These are phyloP conservation scores for Suillus clintonianus DNA, from an alignment of 768 basidiomycete species.

Conservation along the genomic window DNA sequence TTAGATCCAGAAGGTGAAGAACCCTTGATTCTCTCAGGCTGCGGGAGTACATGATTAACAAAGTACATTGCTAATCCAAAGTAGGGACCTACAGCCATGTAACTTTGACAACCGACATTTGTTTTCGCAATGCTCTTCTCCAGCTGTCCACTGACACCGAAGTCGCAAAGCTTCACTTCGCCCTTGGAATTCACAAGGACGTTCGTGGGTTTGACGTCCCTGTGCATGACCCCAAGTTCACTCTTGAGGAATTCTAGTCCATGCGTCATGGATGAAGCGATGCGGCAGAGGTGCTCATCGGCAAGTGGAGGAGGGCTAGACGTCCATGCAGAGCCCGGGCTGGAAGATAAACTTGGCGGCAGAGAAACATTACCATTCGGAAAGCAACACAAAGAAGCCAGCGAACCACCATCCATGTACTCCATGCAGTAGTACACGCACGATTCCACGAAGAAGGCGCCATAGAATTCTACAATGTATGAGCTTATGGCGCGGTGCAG, in stretches of 20 bases:
- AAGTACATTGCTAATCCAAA: background rate
- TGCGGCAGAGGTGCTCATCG: slow-evolving; percentile 81
- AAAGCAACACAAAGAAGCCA: slow-evolving; percentile 72
- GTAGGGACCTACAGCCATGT: slow-evolving; percentile 83
- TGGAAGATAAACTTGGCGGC: slow-evolving; percentile 32
- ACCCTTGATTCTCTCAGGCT: slow-evolving; percentile 97
- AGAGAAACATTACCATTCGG: slow-evolving; percentile 38
- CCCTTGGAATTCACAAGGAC: slow-evolving; percentile 89
- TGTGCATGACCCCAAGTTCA: slow-evolving; percentile 83
- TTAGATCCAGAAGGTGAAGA: slow-evolving; percentile 56
- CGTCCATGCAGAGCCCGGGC: slow-evolving; percentile 35
- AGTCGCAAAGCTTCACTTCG: slow-evolving; percentile 93
- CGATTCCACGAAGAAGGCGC: slow-evolving; percentile 99
- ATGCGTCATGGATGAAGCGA: slow-evolving; percentile 79
- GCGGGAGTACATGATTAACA: slow-evolving; percentile 9
- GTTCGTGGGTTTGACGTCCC: slow-evolving; percentile 92
- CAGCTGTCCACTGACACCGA: slow-evolving; percentile 97
- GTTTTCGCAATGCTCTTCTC: slow-evolving; percentile 97
- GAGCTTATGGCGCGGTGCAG: slow-evolving; percentile 90
- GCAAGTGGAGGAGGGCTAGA: slow-evolving; percentile 43
- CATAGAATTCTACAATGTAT: slow-evolving; percentile 97
- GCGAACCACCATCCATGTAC: slow-evolving; percentile 97
- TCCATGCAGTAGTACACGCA: slow-evolving; percentile 99
- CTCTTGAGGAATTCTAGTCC: slow-evolving; percentile 97
- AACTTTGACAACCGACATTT: slow-evolving; percentile 97